Evolutionary conservation across 2,329 filamentous ascomycete species (phyloP), one percentile per base, ranked within the genome.

Genomic region (Emmonsia crescens): DNA sequence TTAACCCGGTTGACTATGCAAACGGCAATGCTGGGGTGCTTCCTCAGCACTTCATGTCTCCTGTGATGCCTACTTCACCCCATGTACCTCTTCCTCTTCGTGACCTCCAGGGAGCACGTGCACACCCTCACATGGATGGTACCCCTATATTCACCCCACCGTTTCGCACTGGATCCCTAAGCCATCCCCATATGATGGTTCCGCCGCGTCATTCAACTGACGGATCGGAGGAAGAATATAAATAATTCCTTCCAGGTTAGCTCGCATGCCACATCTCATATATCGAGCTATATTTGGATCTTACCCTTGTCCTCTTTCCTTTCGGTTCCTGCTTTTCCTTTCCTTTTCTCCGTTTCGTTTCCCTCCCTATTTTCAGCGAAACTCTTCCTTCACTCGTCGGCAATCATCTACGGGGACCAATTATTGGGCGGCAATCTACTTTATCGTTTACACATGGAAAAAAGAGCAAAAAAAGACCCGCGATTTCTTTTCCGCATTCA

Each of bases 161-260:
- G 16, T 74, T 73, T 62, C 72, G 70, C 42, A 70, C 68, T 16
- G 72, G 71, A 29, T 74, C 69, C 1, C 58, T 74, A 33, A 69
- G 68, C 19, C 72, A 72, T 60, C 69, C 69, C 6, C 67, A 70
- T 55, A 31, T 63, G 33, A 48, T 54, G 57, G 42, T 16, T 29
- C 19, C 44, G 12, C 31, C 16, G 5, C 31, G 42, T n/a, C 29
- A 60, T 54, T 14, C 31, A 36, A 27, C 5, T 38, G 40, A 19
- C 27, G 27, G 14, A 29, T 8, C 1, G n/a, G 19, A 16, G 38
- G 38, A 19, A 33, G 21, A 57, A 16, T 46, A 31, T 16, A 21
- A 46, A 57, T 29, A 5, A 31, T 44, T 29, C 16, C 9, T 21
- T 12, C 24, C 5, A 19, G 31, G 49, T 16, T 19, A 8, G 31